Evolutionary conservation across 805 yeast species (phyloP), one percentile per base, ranked within the genome.

Genomic region (Cyberlindnera nakhonratchasimensis): DNA sequence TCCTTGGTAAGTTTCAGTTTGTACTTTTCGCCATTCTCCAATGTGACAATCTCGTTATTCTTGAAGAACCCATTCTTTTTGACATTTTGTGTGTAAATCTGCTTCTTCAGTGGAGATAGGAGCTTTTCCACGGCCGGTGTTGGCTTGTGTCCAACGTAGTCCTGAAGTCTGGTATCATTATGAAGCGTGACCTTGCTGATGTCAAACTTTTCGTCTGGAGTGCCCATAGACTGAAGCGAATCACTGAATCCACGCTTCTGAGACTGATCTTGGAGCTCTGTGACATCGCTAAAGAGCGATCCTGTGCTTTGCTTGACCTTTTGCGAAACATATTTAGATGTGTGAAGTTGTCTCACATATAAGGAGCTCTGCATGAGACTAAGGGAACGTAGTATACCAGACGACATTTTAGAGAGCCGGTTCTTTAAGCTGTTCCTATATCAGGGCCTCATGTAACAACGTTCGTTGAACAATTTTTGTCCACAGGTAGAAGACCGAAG

Each of bases 61-160:
- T 80, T 81, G 72, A 75, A 90, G 55, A 82, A 82, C 3, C 78
- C 77, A 60, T 85, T 74, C 47, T 72, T 55, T 8, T 65, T 59
- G 38, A 86, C 85, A 53, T 79, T 84, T 32, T 69, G 66, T 21
- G 72, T 64, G 57, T 86, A 89, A 4, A 90, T 66, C 52, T 71
- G 65, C 49, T 72, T 72, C 61, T 88, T 89, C 47, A 88, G 67
- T 10, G 96, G 91, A 5, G 88, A 72, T 13, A 89, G 61, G 13
- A 78, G 64, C 26, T 66, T 62, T 41, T 78, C 76, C 34, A 77
- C 74, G 9, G 86, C 80, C 14, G 75, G 63, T 43, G 71, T 66
- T 56, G 87, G 71, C 47, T 59, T 52, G 29, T 80, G 58, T 28
- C 77, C 70, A 37, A 74, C 60, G 54, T 63, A 77, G 43, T 74